These are phyloP conservation scores for Penicillium olsonii DNA, from an alignment of 2,329 filamentous ascomycete genomes.

Conservation along the genomic window DNA sequence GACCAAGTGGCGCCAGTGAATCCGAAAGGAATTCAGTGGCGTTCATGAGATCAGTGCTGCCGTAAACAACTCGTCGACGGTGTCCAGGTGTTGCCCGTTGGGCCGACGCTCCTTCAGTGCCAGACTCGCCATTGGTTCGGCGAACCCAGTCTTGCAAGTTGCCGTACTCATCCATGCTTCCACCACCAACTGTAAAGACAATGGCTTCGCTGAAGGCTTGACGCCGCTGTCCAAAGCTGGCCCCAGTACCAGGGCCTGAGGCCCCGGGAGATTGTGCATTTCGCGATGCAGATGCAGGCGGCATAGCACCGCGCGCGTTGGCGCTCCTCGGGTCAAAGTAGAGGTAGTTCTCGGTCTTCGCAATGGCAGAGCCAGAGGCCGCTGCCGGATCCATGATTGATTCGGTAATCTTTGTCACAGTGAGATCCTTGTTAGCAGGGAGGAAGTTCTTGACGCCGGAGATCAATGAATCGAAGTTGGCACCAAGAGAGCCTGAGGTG, in stretches of 20 bases:
- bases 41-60: constrained; percentile 76
- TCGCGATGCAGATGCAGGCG: constrained; percentile 66
- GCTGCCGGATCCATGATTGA: constrained; percentile 95
- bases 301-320: constrained; percentile 89
- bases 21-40: constrained; percentile 62
- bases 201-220: constrained; percentile 89
- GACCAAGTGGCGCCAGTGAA: constrained; percentile 59
- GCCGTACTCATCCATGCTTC: constrained; percentile 98
- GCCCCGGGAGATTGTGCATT: constrained; percentile 47
- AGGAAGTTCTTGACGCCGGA: constrained; percentile 97
- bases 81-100: constrained; percentile 48
- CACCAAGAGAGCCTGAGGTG: constrained; percentile 81
- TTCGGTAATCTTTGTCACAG: constrained; percentile 96
- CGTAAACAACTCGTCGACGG: constrained; percentile 85
- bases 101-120: constrained; percentile 46
- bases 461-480: constrained; percentile 91
- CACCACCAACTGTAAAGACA: constrained; percentile 93
- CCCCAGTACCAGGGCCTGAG: constrained; percentile 66
- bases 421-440: constrained; percentile 93
- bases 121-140: constrained; percentile 63
- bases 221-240: constrained; percentile 85
- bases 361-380: constrained; percentile 86
- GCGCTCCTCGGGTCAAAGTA: constrained; percentile 96
- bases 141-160: constrained; percentile 96
- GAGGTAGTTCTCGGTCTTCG: constrained; percentile 93